A percentile compares a stretch with the other conserved stretches of the same genome.
These are phyloP conservation scores for Dactylis glomerata DNA, from an alignment of 176 grass and related monocot genomes.

Conservation along the genomic window DNA sequence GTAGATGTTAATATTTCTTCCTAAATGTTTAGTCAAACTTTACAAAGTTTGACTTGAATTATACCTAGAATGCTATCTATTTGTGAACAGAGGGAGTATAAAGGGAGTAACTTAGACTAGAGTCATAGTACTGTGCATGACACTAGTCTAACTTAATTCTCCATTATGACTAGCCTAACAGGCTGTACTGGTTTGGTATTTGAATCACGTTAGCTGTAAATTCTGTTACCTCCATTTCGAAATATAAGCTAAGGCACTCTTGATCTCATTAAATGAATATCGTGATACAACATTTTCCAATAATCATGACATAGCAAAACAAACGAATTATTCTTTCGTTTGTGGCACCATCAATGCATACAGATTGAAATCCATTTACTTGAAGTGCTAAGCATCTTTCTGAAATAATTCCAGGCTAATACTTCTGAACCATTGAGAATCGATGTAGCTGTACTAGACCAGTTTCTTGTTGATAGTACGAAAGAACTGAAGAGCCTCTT, in stretches of 20 bases:
- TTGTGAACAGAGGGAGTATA: too few species aligned
- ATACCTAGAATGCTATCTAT: too few species aligned
- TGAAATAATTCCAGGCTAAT: constrained; percentile 59
- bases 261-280: not conserved
- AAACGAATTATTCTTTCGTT: not conserved
- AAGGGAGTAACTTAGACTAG: too few species aligned
- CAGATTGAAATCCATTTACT: not conserved
- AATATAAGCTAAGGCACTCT: too few species aligned
- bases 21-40: too few species aligned
- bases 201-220: not conserved
- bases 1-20: too few species aligned
- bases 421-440: constrained; percentile 64
- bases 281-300: not conserved
- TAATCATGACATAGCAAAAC: not conserved
- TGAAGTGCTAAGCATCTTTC: not conserved
- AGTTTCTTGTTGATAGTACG: constrained; percentile 62
- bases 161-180: too few species aligned
- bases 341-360: not conserved
- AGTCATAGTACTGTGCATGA: too few species aligned
- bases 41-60: too few species aligned
- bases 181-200: not conserved
- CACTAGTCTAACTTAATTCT: too few species aligned
- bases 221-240: not conserved
- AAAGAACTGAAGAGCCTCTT: constrained; percentile 72
- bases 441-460: constrained; percentile 90